Conservation (phyloP, 805 yeast genomes). For the Lipomyces starkeyi region DNA sequence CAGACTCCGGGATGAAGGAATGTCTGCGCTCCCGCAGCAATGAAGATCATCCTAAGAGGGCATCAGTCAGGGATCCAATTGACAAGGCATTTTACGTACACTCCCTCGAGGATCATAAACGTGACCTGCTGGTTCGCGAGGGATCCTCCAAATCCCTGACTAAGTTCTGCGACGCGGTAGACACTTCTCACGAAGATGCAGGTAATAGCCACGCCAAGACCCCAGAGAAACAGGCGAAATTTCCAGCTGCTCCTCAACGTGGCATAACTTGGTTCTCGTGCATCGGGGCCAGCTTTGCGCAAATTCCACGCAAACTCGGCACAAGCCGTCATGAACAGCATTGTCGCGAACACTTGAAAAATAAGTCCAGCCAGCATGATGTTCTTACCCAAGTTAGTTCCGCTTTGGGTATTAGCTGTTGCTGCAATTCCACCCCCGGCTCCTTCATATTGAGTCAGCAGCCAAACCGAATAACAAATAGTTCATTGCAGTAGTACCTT, state of each 20-base stretch:
- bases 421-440: slow-evolving; percentile 13
- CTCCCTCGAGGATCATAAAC: slow-evolving; percentile 11
- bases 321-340: slow-evolving; percentile 4
- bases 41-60: slow-evolving; percentile 6
- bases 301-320: not conserved
- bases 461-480: not conserved
- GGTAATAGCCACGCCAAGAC: slow-evolving; percentile 4
- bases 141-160: slow-evolving; percentile 3
- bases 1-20: slow-evolving; percentile 2
- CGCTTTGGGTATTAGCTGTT: not conserved
- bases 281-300: not conserved
- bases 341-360: not conserved
- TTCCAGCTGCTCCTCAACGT: not conserved
- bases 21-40: not conserved
- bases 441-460: not conserved
- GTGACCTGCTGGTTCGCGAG: slow-evolving; percentile 12
- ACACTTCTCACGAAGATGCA: slow-evolving; percentile 1
- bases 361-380: slow-evolving; percentile 9
- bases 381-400: not conserved
- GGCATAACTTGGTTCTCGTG: not conserved
- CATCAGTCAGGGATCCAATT: too few relatives aligned
- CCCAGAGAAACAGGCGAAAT: not conserved
- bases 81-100: not conserved
- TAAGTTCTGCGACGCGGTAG: slow-evolving; percentile 9
- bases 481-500: slow-evolving; percentile 1